phyloP scores from a whole-genome alignment of 768 basidiomycete species.

The Suillus decipiens region DNA sequence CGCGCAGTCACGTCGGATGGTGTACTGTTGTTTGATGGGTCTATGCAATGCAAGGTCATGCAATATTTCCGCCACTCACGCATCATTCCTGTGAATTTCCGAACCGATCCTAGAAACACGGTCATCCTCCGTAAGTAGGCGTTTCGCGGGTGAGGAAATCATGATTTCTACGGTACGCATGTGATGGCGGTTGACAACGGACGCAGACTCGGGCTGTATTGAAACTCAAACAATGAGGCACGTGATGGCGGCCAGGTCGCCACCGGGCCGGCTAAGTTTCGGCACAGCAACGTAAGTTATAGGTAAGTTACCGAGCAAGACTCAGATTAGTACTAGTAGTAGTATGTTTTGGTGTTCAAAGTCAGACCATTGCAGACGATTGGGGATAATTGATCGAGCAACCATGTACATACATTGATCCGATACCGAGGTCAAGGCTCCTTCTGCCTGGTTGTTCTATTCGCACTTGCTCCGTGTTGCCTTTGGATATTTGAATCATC shows the following conservation, averaged over 20 bases:
- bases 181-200: background rate
- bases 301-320: background rate
- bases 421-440: background rate
- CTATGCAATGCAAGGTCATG: slow-evolving; percentile 16
- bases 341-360: slow-evolving; percentile 1
- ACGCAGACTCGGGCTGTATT: background rate
- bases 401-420: slow-evolving; percentile 1
- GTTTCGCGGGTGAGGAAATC: slow-evolving; percentile 34
- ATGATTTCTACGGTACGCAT: slow-evolving; percentile 8
- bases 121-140: slow-evolving; percentile 35
- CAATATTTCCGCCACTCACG: slow-evolving; percentile 24
- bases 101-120: slow-evolving; percentile 27
- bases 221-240: slow-evolving; percentile 1
- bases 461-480: slow-evolving; percentile 2
- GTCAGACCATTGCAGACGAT: slow-evolving; percentile 2
- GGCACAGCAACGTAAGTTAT: background rate
- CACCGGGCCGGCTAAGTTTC: background rate
- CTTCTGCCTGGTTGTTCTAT: background rate
- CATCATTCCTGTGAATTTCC: slow-evolving; percentile 23
- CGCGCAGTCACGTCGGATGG: slow-evolving; percentile 52
- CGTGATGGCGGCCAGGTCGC: slow-evolving; percentile 1
- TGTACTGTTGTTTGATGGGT: slow-evolving; percentile 32
- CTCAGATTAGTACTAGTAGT: background rate
- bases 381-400: slow-evolving; percentile 2
- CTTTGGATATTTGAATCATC: slow-evolving; percentile 2